A percentile compares a stretch with the other conserved stretches of the same genome.
These are phyloP conservation scores for Dendrobium nobile DNA, from an alignment of 106 monocot genomes.

Conservation along the genomic window DNA sequence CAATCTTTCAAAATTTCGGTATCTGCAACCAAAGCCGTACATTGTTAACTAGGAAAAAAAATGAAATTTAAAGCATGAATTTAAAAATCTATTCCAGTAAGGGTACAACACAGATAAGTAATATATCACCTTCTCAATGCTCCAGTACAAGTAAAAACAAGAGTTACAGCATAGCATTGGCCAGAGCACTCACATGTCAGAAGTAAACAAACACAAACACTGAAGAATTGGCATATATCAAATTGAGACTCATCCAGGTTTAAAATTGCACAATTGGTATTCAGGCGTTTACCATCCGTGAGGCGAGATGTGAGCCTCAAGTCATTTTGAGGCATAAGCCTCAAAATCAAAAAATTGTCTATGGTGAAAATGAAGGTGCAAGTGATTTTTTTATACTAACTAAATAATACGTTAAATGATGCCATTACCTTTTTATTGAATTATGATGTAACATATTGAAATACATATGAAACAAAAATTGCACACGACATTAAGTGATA, in stretches of 20 bases:
- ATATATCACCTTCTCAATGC: not conserved
- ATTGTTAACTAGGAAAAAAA: not conserved
- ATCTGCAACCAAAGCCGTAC: slow-evolving; percentile 38
- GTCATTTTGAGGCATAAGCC: no score
- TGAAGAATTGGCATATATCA: not conserved
- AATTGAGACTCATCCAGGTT: not conserved
- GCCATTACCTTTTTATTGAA: no score
- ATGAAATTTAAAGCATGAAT: not conserved
- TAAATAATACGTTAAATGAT: no score
- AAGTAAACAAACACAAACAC: slow-evolving; percentile 1
- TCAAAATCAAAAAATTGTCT: no score
- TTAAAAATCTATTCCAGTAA: not conserved
- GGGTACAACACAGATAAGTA: not conserved
- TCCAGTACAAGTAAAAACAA: not conserved
- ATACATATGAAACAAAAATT: no score
- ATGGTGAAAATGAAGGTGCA: no score
- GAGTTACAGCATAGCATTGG: not conserved
- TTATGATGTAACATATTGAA: no score
- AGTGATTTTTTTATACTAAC: no score
- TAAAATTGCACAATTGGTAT: no score
- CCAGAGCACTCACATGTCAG: not conserved
- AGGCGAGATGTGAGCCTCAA: no score
- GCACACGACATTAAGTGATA: no score
- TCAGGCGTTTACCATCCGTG: no score
- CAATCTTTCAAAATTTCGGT: slow-evolving; percentile 93